Percentiles rank a stretch among this genome's conserved stretches.
These are phyloP conservation scores for Hypoxylon sp. DNA, from an alignment of 2,329 filamentous ascomycete species.

Conservation along the genomic window DNA sequence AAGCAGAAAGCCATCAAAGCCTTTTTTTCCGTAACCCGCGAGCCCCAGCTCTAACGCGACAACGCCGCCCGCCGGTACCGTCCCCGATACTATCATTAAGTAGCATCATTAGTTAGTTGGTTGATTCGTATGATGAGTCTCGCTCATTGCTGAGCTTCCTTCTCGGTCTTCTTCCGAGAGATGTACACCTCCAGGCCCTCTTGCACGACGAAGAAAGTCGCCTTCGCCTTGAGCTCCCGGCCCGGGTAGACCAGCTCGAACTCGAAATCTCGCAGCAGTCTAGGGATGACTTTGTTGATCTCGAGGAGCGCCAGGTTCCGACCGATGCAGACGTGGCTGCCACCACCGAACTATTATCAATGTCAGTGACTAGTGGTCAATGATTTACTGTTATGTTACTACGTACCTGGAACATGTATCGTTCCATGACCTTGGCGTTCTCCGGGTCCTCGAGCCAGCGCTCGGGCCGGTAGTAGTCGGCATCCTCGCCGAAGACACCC, in stretches of 20 bases:
- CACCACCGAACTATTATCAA: constrained; percentile 62
- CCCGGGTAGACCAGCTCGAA: constrained; percentile 65
- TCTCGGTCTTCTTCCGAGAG: constrained; percentile 49
- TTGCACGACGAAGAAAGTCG: constrained; percentile 72
- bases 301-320: constrained; percentile 67
- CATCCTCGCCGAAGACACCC: constrained; percentile 63
- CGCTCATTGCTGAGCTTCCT: constrained; percentile 25
- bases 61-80: constrained; percentile 30
- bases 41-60: constrained; percentile 38
- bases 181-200: constrained; percentile 66
- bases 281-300: constrained; percentile 70
- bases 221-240: constrained; percentile 63
- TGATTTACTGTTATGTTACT: constrained; percentile 19
- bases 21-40: constrained; percentile 25
- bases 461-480: constrained; percentile 65
- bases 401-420: constrained; percentile 67
- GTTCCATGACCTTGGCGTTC: constrained; percentile 61
- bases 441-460: constrained; percentile 65
- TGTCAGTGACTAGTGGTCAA: constrained; percentile 20
- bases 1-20: constrained; percentile 14
- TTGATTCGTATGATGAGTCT: not conserved
- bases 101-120: constrained; percentile 36
- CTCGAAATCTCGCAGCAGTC: constrained; percentile 66
- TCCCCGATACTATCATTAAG: constrained; percentile 40
- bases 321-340: constrained; percentile 67